phyloP scores from a whole-genome alignment of 306 rosid genomes.

The Cucumis hystrix region DNA sequence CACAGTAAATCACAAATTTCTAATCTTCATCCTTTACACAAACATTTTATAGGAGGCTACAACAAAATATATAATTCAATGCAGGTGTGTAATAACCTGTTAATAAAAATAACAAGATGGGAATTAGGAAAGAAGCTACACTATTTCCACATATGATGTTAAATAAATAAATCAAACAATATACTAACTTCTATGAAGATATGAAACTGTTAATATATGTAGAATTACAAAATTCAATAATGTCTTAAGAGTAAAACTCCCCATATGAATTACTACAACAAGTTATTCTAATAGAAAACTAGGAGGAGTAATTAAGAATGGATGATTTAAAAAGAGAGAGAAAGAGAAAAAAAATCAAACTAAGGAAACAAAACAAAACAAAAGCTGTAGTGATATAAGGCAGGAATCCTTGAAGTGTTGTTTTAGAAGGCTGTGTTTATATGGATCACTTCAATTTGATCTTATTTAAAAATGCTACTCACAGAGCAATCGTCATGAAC shows the following conservation, averaged over 20 bases:
- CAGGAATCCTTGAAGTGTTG: background rate
- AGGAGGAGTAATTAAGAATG: background rate
- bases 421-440: background rate
- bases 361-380: background rate
- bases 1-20: background rate
- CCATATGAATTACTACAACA: background rate
- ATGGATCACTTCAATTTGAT: background rate
- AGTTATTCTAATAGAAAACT: background rate
- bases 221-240: background rate
- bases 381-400: background rate
- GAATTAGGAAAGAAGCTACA: background rate
- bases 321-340: background rate
- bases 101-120: background rate
- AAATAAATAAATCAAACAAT: too few relatives aligned
- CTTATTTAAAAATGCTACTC: slow-evolving; percentile 68
- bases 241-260: background rate
- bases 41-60: background rate
- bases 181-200: background rate
- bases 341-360: background rate
- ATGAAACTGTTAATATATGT: background rate
- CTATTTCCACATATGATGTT: background rate
- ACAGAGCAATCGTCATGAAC: slow-evolving; percentile 81
- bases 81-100: background rate
- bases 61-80: background rate
- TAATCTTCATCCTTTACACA: background rate